Evolutionary conservation across 176 grass and related monocot species (phyloP), one percentile per base, ranked within the genome.

Genomic region (Bonia amplexicaulis): DNA sequence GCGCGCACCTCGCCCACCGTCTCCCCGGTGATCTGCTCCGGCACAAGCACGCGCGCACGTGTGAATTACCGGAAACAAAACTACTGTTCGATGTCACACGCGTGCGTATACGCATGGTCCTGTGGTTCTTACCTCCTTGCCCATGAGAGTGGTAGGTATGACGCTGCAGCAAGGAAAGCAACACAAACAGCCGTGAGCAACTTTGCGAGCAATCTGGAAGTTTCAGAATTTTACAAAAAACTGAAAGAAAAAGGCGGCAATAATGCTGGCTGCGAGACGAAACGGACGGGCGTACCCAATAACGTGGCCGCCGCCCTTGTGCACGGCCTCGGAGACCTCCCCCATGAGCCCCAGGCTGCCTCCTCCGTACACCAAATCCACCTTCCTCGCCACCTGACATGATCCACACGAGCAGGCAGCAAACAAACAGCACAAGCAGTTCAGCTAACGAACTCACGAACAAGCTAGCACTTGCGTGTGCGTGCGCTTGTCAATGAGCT

Each of bases 271-370:
- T 2, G 62, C 27, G 62, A 39, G 19, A 59, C 5, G 10, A 33
- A 22, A 29, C 1, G 20, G 7, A 29, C 1, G 20, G 7, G 23
- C 83, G 52, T 23, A 97, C 96, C 93, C 93, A 37, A 99, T 89
- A 39, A 99, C 96, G 54, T 96, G 96, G 73, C 96, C 91, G 66
- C 96, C 96, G 49, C 84, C 96, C 74, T 83, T 92, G 81, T 94
- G 93, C 74, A 99, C 96, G 80, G 93, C 88, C 59, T 91, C 96
- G 3, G 96, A 90, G 51, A 99, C 90, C 46, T 96, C 88, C 12
- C 96, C 96, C 96, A 99, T 99, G 39, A 99, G 96, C 16, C 96
- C 96, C 64, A 94, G 65, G 86, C 91, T 96, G 63, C 93, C 96
- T 0, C 96, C 96, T 20, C 96, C 96, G 69, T 99, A 96, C 84